Evolutionary conservation across 495 filamentous ascomycete species (phyloP).

Genomic region (Neurospora africana): DNA sequence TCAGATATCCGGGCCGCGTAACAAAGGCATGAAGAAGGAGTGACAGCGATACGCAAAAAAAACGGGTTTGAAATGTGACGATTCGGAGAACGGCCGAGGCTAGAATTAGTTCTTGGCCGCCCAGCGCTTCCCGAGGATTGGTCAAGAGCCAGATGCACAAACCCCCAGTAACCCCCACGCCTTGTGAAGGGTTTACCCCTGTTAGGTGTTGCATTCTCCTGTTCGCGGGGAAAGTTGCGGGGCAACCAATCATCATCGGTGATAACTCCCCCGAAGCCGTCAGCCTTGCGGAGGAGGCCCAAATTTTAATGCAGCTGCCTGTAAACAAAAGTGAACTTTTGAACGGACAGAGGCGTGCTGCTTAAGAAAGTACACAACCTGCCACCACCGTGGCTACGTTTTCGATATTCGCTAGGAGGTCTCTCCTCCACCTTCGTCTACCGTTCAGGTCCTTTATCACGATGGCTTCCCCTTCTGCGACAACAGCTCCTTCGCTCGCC

Average conservation of each 20-base stretch:
- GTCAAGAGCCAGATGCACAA: background rate
- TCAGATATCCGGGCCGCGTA: background rate
- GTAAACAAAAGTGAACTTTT: background rate
- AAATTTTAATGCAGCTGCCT: constrained; percentile 2
- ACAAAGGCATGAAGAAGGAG: background rate
- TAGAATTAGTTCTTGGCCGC: background rate
- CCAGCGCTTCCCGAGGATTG: background rate
- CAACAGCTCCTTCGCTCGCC: background rate
- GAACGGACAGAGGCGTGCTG: background rate
- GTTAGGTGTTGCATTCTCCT: background rate
- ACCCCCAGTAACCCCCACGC: background rate
- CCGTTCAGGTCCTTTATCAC: background rate
- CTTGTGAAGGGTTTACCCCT: background rate
- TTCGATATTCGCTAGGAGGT: background rate
- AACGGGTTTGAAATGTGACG: background rate
- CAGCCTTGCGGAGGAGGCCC: constrained; percentile 12
- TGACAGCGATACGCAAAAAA: background rate
- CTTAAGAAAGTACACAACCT: background rate
- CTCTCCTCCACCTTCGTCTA: background rate
- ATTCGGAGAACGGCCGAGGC: background rate
- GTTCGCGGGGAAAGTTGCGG: background rate
- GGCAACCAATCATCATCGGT: background rate
- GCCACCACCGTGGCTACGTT: background rate
- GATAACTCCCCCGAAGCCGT: background rate
- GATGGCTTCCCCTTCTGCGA: constrained; percentile 9